Base-by-base conservation (phyloP, 495 filamentous ascomycete species). In the Lophium mytilinum region DNA sequence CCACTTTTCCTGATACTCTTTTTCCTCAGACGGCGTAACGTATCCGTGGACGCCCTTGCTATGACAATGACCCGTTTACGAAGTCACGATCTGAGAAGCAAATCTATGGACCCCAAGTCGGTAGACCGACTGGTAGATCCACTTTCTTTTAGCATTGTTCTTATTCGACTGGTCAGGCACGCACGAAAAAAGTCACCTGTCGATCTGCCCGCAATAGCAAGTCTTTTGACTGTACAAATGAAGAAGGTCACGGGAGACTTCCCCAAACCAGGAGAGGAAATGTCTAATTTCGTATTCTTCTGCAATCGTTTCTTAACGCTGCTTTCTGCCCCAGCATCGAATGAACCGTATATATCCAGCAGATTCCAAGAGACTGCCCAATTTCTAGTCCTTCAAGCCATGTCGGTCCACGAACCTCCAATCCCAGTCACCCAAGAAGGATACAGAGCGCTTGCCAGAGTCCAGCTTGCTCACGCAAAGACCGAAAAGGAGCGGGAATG, bases 401-500 rank as follows among this genome's bases (percentile, higher is more conserved):
- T 89, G 86, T 75, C 79, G 9, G 58, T 72, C 8, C 74, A 80
- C 45, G 61, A 73, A 40, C 83, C 83, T 1, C 73, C 77, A 9
- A 63, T 87, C 36, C 75, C 76, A 3, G 72, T 88, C 4, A 80
- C 73, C 4, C 73, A 79, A 45, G 73, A 75, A 64, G 86, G 86
- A 8, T 89, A 86, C 66, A 75, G 81, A 57, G 83, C 78, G 14
- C 67, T 88, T 1, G 63, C 74, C 37, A 69, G 69, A 1, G 74
- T 85, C 24, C 85, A 88, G 52, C 68, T 89, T 6, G 81, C 80
- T 0, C 84, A 83, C 59, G 75, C 72, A 37, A 88, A 89, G 63
- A 85, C 81, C 3, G 4, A 52, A 0, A 66, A 69, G 1, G 86
- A 88, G 66, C 76, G 73, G 10, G 75, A 80, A 60, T 83, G 75